A percentile compares a stretch with the other conserved stretches of the same genome.
phyloP scores from a whole-genome alignment of 306 rosid species.

The Prunus fruticosa region DNA sequence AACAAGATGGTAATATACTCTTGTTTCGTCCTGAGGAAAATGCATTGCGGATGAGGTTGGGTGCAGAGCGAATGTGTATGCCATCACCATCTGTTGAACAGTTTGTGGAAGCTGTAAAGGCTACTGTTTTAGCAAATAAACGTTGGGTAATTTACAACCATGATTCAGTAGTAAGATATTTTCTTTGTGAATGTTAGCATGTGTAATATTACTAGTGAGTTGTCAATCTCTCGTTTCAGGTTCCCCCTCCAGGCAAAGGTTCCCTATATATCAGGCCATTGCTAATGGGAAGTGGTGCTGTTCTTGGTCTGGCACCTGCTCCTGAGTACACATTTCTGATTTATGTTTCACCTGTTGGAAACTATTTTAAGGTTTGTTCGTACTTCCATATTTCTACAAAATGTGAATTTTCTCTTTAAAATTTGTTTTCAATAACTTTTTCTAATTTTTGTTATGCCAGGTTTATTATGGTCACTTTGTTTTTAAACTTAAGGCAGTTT shows the following conservation, averaged over 20 bases:
- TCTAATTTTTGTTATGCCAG: background rate
- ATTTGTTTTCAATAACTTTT: slow-evolving; percentile 9
- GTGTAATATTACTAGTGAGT: slow-evolving; percentile 8
- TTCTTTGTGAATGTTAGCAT: slow-evolving; percentile 4
- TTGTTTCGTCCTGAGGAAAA: slow-evolving; percentile 95
- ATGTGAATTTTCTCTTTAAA: background rate
- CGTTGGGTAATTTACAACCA: slow-evolving; percentile 61
- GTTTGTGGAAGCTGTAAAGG: slow-evolving; percentile 86
- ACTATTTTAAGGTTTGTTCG: slow-evolving; percentile 81
- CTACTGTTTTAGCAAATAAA: slow-evolving; percentile 85
- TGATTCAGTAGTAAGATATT: background rate
- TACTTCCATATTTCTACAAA: background rate
- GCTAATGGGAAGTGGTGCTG: slow-evolving; percentile 95
- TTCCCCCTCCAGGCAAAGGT: slow-evolving; percentile 94
- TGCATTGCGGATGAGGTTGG: slow-evolving; percentile 71
- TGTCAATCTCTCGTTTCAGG: slow-evolving; percentile 44
- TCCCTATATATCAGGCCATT: slow-evolving; percentile 92
- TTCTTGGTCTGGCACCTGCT: slow-evolving; percentile 96
- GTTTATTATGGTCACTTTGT: background rate
- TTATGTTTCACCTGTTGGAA: slow-evolving; percentile 96
- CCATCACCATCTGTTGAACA: slow-evolving; percentile 82
- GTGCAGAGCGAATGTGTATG: slow-evolving; percentile 98
- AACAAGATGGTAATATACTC: slow-evolving; percentile 65
- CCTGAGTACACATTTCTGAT: slow-evolving; percentile 94
- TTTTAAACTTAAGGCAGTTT: background rate